Evolutionary conservation across 1,284 basidiomycete species (phyloP).

Genomic region (Ganoderma resinaceum): DNA sequence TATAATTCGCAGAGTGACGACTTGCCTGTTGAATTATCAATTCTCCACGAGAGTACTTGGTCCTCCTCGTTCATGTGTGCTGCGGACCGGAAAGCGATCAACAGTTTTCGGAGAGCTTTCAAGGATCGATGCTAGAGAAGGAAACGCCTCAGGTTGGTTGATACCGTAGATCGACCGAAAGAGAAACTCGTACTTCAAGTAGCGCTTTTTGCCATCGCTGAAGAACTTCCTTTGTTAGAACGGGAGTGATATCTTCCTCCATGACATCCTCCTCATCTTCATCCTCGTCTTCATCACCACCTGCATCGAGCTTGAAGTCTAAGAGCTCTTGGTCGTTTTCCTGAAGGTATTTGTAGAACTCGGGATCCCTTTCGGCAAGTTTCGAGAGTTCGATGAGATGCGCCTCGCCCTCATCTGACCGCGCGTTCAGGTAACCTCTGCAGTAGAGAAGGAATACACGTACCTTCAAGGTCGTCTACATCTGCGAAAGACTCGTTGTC

Average conservation of each 20-base stretch:
- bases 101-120: slow-evolving; percentile 83
- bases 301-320: slow-evolving; percentile 65
- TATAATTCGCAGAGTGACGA: background rate
- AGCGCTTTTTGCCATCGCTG: slow-evolving; percentile 91
- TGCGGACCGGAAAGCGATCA: slow-evolving; percentile 90
- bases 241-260: slow-evolving; percentile 57
- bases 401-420: slow-evolving; percentile 67
- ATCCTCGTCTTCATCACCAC: slow-evolving; percentile 46
- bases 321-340: slow-evolving; percentile 94
- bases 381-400: slow-evolving; percentile 89
- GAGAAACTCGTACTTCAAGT: slow-evolving; percentile 68
- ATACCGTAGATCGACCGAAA: background rate
- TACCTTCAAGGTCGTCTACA: slow-evolving; percentile 79
- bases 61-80: slow-evolving; percentile 91
- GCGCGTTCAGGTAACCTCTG: background rate
- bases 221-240: slow-evolving; percentile 80
- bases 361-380: slow-evolving; percentile 94
- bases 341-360: slow-evolving; percentile 98
- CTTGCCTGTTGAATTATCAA: slow-evolving; percentile 79
- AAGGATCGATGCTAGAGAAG: slow-evolving; percentile 79
- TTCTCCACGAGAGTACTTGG: slow-evolving; percentile 78
- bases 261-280: slow-evolving; percentile 48
- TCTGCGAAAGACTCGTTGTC: slow-evolving; percentile 79
- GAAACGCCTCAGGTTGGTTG: background rate
- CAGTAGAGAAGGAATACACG: slow-evolving; percentile 9